Evolutionary conservation across 768 basidiomycete species (phyloP), one percentile per base, ranked within the genome.

Genomic region (Lactarius akahatsu): DNA sequence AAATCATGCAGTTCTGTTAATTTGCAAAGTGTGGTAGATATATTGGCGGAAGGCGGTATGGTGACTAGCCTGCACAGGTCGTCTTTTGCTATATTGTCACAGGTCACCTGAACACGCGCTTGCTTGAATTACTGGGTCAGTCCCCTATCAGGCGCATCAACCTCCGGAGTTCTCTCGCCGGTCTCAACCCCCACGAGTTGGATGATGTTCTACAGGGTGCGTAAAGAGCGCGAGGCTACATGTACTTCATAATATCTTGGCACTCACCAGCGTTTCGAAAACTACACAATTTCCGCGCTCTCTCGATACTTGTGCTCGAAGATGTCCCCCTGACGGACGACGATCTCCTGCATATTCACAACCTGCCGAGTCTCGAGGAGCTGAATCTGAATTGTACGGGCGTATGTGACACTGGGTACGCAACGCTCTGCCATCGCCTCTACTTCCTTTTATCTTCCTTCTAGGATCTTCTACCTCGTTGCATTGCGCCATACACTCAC

Each of bases 391-490:
- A 80, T 84, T 81, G 88, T 87, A 65, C 57, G 83, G 65, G 18
- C 9, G 23, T 38, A 28, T 43, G 20, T 28, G 45, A 67, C 45
- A 54, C 26, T 16, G 59, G 13, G 57, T 18, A 38, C 28, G 61
- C 36, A 11, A 18, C 23, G 32, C 36, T 40, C 30, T 52, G 26
- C 43, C 2, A 9, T 11, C 18, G 38, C 36, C 34, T 36, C 16
- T 20, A 43, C 50, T 41, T 23, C 26, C 60, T 50, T 11, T 59
- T 43, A n/a, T 41, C 59, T 60, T 10, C n/a, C 15, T 55, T 55
- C 36, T 69, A 89, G 88, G 11, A 74, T 88, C 30, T 89, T 82
- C 68, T 80, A 85, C 36, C 80, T 90, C 32, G 75, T 85, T 1
- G 76, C 84, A 23, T 80, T 89, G 62, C 85, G 83, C 72, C 78